phyloP scores from a whole-genome alignment of 2,329 filamentous ascomycete genomes.

The Epicoccum sorghinum region DNA sequence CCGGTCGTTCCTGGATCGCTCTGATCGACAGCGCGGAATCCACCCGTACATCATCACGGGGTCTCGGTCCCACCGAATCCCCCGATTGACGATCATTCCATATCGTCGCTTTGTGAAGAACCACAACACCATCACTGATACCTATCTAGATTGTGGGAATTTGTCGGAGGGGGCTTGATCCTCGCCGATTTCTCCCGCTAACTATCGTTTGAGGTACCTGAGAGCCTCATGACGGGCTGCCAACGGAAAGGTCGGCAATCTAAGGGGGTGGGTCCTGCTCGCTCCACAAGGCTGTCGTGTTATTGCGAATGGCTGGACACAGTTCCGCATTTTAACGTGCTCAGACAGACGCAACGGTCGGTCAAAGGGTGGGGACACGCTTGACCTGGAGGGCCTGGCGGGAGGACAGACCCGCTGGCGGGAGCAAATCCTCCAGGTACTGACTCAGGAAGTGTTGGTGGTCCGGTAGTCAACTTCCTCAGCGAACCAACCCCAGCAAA shows the following conservation, averaged over 20 bases:
- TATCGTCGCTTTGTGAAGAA: background rate
- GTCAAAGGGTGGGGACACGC: slow-evolving; percentile 9
- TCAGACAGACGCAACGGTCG: slow-evolving; percentile 9
- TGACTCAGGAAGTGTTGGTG: background rate
- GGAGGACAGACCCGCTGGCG: slow-evolving; percentile 15
- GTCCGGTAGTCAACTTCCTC: too few species aligned
- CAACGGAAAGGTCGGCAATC: slow-evolving; percentile 5
- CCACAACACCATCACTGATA: background rate
- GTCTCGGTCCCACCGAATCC: background rate
- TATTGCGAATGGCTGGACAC: slow-evolving; percentile 5
- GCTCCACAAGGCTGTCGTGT: background rate
- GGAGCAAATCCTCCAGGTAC: background rate
- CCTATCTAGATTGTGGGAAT: background rate
- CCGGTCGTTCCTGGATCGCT: background rate
- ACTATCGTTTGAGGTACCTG: background rate
- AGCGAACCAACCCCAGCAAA: too few species aligned
- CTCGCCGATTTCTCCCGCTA: background rate
- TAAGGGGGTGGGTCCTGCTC: background rate
- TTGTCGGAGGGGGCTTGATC: background rate
- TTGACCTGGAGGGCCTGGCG: slow-evolving; percentile 5
- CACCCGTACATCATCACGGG: background rate
- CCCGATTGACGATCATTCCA: background rate
- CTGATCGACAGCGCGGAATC: slow-evolving; percentile 10
- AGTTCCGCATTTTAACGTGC: background rate
- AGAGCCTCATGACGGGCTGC: background rate